Conservation (phyloP, 2,329 filamentous ascomycete species). For the Dactylonectria macrodidyma region DNA sequence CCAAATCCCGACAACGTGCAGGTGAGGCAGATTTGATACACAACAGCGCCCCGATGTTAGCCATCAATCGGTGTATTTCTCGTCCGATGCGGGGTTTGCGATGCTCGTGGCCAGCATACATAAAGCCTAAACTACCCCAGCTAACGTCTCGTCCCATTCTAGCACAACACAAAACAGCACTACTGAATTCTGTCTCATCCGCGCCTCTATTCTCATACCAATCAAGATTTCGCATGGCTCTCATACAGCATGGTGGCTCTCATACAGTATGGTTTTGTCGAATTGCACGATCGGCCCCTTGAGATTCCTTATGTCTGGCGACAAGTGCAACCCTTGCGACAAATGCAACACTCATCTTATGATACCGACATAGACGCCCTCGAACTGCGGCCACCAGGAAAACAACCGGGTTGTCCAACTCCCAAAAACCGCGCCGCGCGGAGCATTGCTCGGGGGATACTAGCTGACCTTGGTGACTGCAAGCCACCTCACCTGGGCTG, state of each 20-base stretch:
- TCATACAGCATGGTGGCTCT: too few relatives aligned
- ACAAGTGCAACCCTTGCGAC: too few relatives aligned
- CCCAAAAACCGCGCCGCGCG: neutral
- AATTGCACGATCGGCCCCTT: too few relatives aligned
- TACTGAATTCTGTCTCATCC: too few relatives aligned
- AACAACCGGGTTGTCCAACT: neutral
- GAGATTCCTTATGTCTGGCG: too few relatives aligned
- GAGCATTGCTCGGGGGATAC: neutral
- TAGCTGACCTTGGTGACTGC: neutral
- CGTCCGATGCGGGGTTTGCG: constrained; percentile 6
- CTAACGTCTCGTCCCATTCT: neutral
- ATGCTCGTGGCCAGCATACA: neutral
- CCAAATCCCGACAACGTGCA: neutral
- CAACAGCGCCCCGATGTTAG: neutral
- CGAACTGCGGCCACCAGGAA: too few relatives aligned
- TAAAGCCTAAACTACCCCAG: neutral
- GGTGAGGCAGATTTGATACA: neutral
- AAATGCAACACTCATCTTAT: too few relatives aligned
- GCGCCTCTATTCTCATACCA: too few relatives aligned
- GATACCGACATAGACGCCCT: too few relatives aligned
- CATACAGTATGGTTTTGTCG: too few relatives aligned
- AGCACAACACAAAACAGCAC: neutral
- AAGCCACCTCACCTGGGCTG: neutral
- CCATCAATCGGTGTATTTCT: constrained; percentile 12
- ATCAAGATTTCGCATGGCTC: too few relatives aligned